Base-by-base conservation (phyloP, 208 protist genomes). In the Jaenimonas drosophilae region DNA sequence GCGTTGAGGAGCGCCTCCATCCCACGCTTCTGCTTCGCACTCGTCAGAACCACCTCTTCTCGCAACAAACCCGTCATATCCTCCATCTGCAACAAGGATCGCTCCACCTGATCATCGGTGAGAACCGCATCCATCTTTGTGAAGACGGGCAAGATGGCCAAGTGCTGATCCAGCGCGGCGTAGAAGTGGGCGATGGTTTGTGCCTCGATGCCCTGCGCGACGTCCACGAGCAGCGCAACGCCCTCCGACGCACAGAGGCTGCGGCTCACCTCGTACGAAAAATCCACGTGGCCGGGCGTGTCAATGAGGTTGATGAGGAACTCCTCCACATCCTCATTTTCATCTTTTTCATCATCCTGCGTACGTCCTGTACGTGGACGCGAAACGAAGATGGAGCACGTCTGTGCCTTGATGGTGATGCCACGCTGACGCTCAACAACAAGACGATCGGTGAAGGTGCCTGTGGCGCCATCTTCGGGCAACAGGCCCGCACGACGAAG, bases 281-380 rank as follows among this genome's bases (percentile, higher is more conserved):
- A 99, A 68, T 99, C 97, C 0, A 98, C 96, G 71, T 99, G 97
- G 1, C 97, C 97, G 0, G 89, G 86, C 3, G 81, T 98, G 68
- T 98, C 97, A 56, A 99, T 98, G 11, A 98, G 80, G 59, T 98
- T 98, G n/a, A 98, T 53, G 4, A 98, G 49, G 52, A 89, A 97
- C 49, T 73, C 66, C 39, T 74, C 63, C 0, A 38, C 62, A 14
- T n/a, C n/a, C 16, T 19, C 7, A 25, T 36, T 12, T 39, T 20
- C 37, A 7, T 21, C 41, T 9, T 11, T 16, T 21, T 11, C 9
- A 16, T 11, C 25, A 21, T 11, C 21, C 7, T 24, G 11, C 25
- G 6, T 11, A n/a, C 20, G 7, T 30, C 41, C 23, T 16, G n/a
- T 5, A 14, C 11, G 16, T 5, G 6, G 4, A 7, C 47, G 45